These are phyloP conservation scores for Teratosphaeria viscida DNA, from an alignment of 2,329 filamentous ascomycete genomes.

Conservation along the genomic window DNA sequence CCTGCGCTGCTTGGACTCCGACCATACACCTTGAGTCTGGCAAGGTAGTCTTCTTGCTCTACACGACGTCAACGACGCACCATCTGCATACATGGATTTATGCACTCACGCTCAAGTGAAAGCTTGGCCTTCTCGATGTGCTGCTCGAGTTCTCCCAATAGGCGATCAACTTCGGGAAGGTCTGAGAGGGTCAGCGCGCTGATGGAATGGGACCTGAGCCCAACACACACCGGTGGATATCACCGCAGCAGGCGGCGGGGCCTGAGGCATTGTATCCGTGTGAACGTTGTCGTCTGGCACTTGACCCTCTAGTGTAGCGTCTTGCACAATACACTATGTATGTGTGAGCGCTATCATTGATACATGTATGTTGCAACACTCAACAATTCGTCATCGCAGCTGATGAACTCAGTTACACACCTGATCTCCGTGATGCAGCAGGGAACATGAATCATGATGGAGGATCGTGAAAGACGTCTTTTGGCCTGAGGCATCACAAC, in stretches of 20 bases:
- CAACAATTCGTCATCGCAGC: neutral
- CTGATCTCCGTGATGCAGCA: neutral
- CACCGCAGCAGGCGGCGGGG: neutral
- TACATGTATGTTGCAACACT: neutral
- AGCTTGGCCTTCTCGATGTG: slow-evolving; percentile 18
- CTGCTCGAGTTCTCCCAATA: slow-evolving; percentile 18
- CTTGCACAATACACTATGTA: neutral
- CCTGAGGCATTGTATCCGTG: neutral
- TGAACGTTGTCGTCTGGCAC: neutral
- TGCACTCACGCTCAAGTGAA: slow-evolving; percentile 17
- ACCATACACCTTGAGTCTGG: slow-evolving; percentile 66
- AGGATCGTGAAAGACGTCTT: neutral
- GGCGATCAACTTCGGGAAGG: slow-evolving; percentile 17
- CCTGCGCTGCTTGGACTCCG: slow-evolving; percentile 62
- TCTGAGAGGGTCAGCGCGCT: slow-evolving; percentile 4
- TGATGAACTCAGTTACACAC: neutral
- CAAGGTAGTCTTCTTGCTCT: slow-evolving; percentile 52
- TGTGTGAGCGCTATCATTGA: neutral
- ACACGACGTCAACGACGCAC: slow-evolving; percentile 6
- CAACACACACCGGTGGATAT: neutral
- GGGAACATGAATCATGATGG: neutral
- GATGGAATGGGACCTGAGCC: neutral
- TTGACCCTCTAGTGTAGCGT: neutral
- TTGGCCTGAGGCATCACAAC: neutral
- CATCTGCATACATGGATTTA: neutral